These are phyloP conservation scores for Plasmodium gallinaceum DNA, from an alignment of 169 alveolate species.

Conservation along the genomic window DNA sequence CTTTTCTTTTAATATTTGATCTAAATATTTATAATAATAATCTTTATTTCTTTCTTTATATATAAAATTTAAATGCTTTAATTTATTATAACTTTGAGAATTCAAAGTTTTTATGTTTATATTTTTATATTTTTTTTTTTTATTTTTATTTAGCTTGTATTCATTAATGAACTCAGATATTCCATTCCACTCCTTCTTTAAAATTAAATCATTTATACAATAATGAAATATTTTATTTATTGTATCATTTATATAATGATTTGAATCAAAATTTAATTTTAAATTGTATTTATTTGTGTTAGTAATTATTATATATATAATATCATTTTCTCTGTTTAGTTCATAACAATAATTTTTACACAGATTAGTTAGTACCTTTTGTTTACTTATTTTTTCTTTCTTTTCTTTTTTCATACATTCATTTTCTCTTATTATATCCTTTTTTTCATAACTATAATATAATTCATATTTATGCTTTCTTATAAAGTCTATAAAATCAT, in stretches of 20 bases:
- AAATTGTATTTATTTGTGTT: slow-evolving; percentile 43
- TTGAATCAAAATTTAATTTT: slow-evolving; percentile 14
- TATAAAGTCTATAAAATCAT: slow-evolving; percentile 46
- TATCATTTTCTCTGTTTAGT: slow-evolving; percentile 29
- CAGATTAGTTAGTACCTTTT: background rate
- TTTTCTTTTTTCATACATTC: slow-evolving; percentile 4
- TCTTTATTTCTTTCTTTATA: slow-evolving; percentile 24
- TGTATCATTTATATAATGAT: slow-evolving; percentile 8
- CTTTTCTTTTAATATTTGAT: slow-evolving; percentile 49
- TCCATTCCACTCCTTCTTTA: slow-evolving; percentile 57
- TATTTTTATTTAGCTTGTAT: background rate
- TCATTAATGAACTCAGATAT: slow-evolving; percentile 17
- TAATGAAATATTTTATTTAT: slow-evolving; percentile 26
- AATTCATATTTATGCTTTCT: slow-evolving; percentile 29
- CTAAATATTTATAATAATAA: slow-evolving; percentile 33
- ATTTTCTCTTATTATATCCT: slow-evolving; percentile 3
- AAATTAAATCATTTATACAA: slow-evolving; percentile 38
- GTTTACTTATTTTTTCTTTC: slow-evolving; percentile 5
- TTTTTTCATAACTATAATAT: slow-evolving; percentile 17
- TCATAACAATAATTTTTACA: slow-evolving; percentile 41
- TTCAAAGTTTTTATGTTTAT: slow-evolving; percentile 12
- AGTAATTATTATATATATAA: slow-evolving; percentile 48
- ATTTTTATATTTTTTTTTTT: background rate
- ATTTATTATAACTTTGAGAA: slow-evolving; percentile 6
- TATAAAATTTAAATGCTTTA: slow-evolving; percentile 34